Percentiles rank a stretch among this genome's conserved stretches.
Evolutionary conservation across 192 early-diverging fungal genomes (phyloP).

Genomic region (Entomortierella chlamydospora): DNA sequence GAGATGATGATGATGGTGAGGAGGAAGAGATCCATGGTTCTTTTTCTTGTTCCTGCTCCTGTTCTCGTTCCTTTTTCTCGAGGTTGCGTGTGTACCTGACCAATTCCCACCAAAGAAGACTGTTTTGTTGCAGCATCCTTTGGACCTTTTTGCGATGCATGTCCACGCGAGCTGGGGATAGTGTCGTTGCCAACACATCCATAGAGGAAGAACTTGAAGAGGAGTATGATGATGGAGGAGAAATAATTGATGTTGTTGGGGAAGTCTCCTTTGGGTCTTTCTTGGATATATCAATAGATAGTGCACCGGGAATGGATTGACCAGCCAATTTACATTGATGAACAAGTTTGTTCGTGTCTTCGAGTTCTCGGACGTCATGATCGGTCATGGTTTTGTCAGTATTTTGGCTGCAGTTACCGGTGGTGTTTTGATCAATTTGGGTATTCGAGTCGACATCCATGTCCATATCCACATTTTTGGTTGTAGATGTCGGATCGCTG

Average conservation of each 20-base stretch:
- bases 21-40: not conserved
- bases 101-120: conserved; percentile 53
- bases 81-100: conserved; percentile 50
- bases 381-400: not conserved
- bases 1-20: too few species aligned
- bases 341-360: not conserved
- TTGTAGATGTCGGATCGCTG: not conserved
- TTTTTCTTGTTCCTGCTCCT: conserved; percentile 23
- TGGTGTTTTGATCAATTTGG: not conserved
- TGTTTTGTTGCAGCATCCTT: conserved; percentile 48
- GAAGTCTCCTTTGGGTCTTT: not conserved
- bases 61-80: conserved; percentile 32
- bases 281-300: not conserved
- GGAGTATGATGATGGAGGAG: conserved; percentile 45
- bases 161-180: conserved; percentile 33
- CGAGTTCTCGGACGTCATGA: conserved; percentile 5
- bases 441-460: conserved; percentile 5
- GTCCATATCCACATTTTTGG: conserved; percentile 7
- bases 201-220: conserved; percentile 34
- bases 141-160: conserved; percentile 38
- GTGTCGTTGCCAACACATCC: conserved; percentile 25
- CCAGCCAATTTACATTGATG: not conserved
- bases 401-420: not conserved
- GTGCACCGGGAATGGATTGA: not conserved
- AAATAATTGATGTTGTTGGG: not conserved